Conservation (phyloP, 352 stramenopile species). For the Phytophthora pluvialis region DNA sequence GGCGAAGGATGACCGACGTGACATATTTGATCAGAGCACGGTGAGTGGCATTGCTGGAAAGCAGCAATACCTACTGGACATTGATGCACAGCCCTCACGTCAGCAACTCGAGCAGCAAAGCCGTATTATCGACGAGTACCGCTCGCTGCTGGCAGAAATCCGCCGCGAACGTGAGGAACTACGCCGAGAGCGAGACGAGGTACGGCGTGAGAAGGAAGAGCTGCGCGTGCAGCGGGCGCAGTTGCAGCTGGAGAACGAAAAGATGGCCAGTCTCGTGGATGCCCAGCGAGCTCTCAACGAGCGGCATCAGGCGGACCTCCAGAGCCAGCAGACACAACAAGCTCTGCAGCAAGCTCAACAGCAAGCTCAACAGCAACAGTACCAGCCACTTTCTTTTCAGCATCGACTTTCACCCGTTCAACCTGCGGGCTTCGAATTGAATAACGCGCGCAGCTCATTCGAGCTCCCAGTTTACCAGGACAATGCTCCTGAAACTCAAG, state of each 20-base stretch:
- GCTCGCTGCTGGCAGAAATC: slow-evolving; percentile 68
- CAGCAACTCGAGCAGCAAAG: slow-evolving; percentile 34
- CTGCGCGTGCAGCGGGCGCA: slow-evolving; percentile 70
- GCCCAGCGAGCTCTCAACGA: slow-evolving; percentile 64
- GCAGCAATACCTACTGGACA: slow-evolving; percentile 19
- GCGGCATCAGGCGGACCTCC: slow-evolving; percentile 59
- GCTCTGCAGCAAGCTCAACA: slow-evolving; percentile 27
- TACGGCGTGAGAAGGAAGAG: slow-evolving; percentile 73
- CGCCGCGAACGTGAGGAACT: slow-evolving; percentile 76
- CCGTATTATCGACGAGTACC: slow-evolving; percentile 69
- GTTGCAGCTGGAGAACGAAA: slow-evolving; percentile 81
- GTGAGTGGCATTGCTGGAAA: slow-evolving; percentile 3
- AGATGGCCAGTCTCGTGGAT: slow-evolving; percentile 68
- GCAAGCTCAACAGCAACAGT: slow-evolving; percentile 35
- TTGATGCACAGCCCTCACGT: slow-evolving; percentile 19
- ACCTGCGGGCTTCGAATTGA: slow-evolving; percentile 18
- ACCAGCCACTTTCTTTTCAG: slow-evolving; percentile 26
- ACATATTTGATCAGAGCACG: slow-evolving; percentile 19
- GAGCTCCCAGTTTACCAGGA: slow-evolving; percentile 9
- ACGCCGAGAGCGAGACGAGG: slow-evolving; percentile 69
- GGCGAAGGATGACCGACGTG: slow-evolving; percentile 15
- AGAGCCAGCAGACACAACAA: slow-evolving; percentile 39
- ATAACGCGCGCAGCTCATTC: slow-evolving; percentile 2
- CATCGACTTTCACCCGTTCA: slow-evolving; percentile 27
- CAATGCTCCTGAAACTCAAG: slow-evolving; percentile 11